Base-by-base conservation (phyloP, 495 filamentous ascomycete species). In the Ramalina intermedia region DNA sequence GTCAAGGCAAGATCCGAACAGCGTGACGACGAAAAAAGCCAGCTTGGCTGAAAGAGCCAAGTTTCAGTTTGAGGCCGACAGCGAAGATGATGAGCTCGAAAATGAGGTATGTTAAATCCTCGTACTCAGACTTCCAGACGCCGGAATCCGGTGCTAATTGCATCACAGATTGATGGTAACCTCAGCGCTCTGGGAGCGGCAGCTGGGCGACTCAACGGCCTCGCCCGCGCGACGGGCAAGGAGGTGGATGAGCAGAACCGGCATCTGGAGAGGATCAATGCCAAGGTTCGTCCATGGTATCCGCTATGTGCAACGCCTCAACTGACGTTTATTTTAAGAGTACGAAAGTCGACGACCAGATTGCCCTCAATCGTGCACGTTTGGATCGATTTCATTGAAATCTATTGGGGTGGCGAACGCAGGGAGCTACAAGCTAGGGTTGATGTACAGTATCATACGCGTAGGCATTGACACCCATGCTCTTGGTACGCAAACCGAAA, bases 21-120 rank as follows among this genome's bases (percentile, higher is more conserved):
- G 65, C 51, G 56, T 56, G 7, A 49, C 46, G n/a, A 65, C 61
- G 46, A 62, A 61, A 46, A 75, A 77, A 59, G 58, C 68, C 12
- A 82, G 69, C 41, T 64, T 84, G 14, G 75, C 79, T 9, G 82
- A 87, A 59, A 66, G 82, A 36, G 69, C 74, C 7, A 86, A 85
- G 63, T 89, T 82, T 51, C 84, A 87, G 53, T 91, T 87, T 60
- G 77, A 85, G 61, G 81, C 79, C 11, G 82, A 87, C 58, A 78
- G 75, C 35, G 80, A 84, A 49, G 81, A 88, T 46, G 84, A 88
- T 33, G 74, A 75, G 43, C 78, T 84, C 73, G 85, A 94, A 59
- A 63, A 70, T 46, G 66, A 69, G 52, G 67, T 69, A 55, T 64
- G 64, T 13, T 49, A 41, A 18, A 7, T 49, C n/a, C 44, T n/a